A percentile compares a stretch with the other conserved stretches of the same genome.
Conservation (phyloP, 2,329 filamentous ascomycete genomes). For the Stromatinia cepivora region DNA sequence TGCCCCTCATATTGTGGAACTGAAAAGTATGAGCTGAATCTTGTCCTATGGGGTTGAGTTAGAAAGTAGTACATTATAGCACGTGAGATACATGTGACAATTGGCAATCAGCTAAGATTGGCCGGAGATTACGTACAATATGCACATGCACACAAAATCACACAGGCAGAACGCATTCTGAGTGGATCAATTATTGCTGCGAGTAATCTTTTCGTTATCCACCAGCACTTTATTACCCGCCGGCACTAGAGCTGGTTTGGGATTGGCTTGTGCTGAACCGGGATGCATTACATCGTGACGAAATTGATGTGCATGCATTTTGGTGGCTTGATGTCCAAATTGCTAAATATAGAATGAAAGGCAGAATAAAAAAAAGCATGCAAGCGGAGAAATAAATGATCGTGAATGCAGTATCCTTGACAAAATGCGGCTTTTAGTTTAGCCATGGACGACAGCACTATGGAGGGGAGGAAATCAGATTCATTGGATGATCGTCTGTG, state of each 20-base stretch:
- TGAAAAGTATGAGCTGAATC: not conserved
- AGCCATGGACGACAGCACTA: not conserved
- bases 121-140: slow-evolving; percentile 1
- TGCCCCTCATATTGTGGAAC: slow-evolving; percentile 17
- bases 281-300: slow-evolving; percentile 15
- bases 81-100: not conserved
- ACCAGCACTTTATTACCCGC: slow-evolving; percentile 18
- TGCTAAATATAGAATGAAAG: not conserved
- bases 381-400: slow-evolving; percentile 13
- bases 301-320: slow-evolving; percentile 16
- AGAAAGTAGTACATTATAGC: not conserved
- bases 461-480: slow-evolving; percentile 14
- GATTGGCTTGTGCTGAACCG: not conserved
- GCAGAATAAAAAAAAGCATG: not conserved
- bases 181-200: slow-evolving; percentile 18
- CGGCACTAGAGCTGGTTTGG: slow-evolving; percentile 4
- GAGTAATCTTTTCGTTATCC: slow-evolving; percentile 7
- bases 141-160: slow-evolving; percentile 10
- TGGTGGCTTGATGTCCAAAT: not conserved
- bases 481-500: slow-evolving; percentile 5
- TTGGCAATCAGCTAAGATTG: not conserved
- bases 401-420: slow-evolving; percentile 1
- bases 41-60: not conserved
- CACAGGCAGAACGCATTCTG: not conserved
- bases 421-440: slow-evolving; percentile 2